Base-by-base conservation (phyloP, 768 basidiomycete genomes). In the Dioszegia crocea region DNA sequence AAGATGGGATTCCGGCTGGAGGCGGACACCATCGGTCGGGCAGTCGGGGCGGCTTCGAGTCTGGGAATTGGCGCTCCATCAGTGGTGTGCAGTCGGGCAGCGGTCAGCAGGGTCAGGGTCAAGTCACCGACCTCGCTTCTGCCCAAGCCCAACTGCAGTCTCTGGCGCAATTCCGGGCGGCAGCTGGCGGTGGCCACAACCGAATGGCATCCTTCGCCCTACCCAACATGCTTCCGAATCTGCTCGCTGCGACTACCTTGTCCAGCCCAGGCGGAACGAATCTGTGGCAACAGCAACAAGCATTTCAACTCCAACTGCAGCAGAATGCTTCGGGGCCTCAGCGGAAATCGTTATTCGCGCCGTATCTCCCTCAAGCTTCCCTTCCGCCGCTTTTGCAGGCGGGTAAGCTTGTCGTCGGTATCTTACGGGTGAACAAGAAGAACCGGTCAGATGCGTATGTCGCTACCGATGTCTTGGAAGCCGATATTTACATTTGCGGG, bases 391-490 rank as follows among this genome's bases (percentile, higher is more conserved):
- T 99, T 54, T 84, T 99, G 53, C 89, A 90, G 9, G 94, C 96
- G 10, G 96, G 96, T 46, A 98, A 98, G 78, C 82, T 99, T 45
- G 96, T 99, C 56, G 92, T 98, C 43, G 96, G 96, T 62, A 92
- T 96, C 54, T 79, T 99, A 50, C 86, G 96, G 31, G 96, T 97
- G 66, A 98, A 98, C 80, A 97, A 98, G 80, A 87, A 94, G 67
- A 97, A 98, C 76, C 85, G 96, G 56, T 97, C 93, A 17, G 96
- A 99, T 76, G 96, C 96, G 8, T 99, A 98, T 76, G 93, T 99
- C 56, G 88, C 96, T 14, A 98, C 94, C 11, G 96, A 98, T 75
- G 93, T 97, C 30, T 79, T 99, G 49, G 96, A 99, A 74, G 93
- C 94, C 56, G 96, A 99, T 70, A 98, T 99, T 75, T 99, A 98